phyloP scores from a whole-genome alignment of 75 land plant species.

The Pinus taeda region DNA sequence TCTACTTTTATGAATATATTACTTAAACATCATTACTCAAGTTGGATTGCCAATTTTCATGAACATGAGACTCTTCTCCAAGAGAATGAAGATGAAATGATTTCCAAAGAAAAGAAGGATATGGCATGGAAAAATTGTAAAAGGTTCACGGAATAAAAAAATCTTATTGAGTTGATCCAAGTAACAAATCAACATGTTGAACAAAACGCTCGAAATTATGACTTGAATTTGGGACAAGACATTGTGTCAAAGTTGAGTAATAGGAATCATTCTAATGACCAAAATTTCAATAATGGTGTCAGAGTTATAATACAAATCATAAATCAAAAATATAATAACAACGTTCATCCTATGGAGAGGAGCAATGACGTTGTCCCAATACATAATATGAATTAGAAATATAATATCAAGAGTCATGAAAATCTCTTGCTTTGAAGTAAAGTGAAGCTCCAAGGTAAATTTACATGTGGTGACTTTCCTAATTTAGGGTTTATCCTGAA shows the following conservation, averaged over 20 bases:
- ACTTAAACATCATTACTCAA: constrained; percentile 13
- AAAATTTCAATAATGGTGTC: too few species aligned
- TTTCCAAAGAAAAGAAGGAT: constrained; percentile 84
- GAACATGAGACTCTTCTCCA: constrained; percentile 92
- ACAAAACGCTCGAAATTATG: not conserved
- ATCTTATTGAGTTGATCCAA: constrained; percentile 11
- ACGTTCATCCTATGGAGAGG: too few species aligned
- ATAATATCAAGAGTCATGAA: too few species aligned
- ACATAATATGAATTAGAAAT: too few species aligned
- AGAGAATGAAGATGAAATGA: constrained; percentile 92
- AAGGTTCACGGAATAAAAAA: constrained; percentile 56
- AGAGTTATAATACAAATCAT: not conserved
- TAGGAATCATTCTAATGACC: not conserved
- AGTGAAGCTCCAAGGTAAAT: too few species aligned
- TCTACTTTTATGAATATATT: not conserved
- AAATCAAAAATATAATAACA: not conserved
- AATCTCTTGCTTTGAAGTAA: too few species aligned
- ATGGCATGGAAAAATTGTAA: constrained; percentile 78
- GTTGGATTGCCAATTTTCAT: constrained; percentile 89
- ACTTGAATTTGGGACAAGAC: not conserved
- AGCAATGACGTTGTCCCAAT: too few species aligned
- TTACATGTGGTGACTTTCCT: too few species aligned
- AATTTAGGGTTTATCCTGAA: too few species aligned
- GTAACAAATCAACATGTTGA: not conserved
- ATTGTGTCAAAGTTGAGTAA: not conserved